Evolutionary conservation across 345 rosid species (phyloP), one percentile per base, ranked within the genome.

Genomic region (Nephelium lappaceum): DNA sequence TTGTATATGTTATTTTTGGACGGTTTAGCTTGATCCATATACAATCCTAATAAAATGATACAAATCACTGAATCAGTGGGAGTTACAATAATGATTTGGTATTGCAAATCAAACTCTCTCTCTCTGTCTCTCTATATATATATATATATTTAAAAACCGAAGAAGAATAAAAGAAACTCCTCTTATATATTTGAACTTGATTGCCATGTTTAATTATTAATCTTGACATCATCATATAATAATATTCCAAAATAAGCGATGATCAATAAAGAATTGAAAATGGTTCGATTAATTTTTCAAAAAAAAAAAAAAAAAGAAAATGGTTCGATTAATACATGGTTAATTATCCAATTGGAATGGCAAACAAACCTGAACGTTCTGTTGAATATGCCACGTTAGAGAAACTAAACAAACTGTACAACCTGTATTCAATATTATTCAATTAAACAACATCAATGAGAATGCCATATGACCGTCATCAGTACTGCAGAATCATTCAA

Each of bases 351-450:
- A 53, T 15, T 16, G 43, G 42, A 60, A 15, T 4, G 24, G 16
- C 74, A 27, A 53, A 4, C 16, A 60, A 7, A 60, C 15, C 12
- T 38, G 2, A 18, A 55, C n/a, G 18, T 31, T 31, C 15, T 71
- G 19, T 5, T n/a, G 21, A 61, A 18, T 25, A 15, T 58, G 53
- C 31, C 8, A 45, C 79, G 65, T 67, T 19, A 60, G n/a, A 27
- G 31, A 69, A 61, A 47, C 70, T 61, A 62, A 61, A 43, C 68
- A 79, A 21, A 57, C 73, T 65, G 73, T 69, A 77, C 62, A 61
- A 77, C 74, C 68, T 69, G 69, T 57, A 70, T 45, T 1, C 0
- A 39, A 21, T 57, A 31, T 76, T 67, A 76, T 76, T 53, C 15
- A 38, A 18, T 67, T 15, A 15, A 27, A 21, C 2, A 49, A 6